phyloP scores from a whole-genome alignment of 495 filamentous ascomycete species.

The Trichocladium uniseriatum region DNA sequence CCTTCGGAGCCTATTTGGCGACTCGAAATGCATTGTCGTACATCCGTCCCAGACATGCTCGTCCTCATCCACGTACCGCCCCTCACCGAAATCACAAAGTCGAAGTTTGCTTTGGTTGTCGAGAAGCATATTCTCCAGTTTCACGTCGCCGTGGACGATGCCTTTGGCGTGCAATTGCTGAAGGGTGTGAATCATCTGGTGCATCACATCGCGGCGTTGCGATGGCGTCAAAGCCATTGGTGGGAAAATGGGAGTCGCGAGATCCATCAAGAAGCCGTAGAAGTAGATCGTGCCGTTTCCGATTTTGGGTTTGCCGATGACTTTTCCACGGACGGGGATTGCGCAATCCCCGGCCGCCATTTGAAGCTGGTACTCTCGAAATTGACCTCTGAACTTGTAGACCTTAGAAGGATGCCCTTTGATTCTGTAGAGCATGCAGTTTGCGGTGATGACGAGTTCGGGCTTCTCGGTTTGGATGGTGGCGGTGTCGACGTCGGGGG shows the following conservation, averaged over 20 bases:
- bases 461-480: not conserved
- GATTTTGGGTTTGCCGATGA: not conserved
- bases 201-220: constrained; percentile 1
- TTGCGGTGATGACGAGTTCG: not conserved
- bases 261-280: constrained; percentile 3
- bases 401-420: not conserved
- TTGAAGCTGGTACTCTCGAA: constrained; percentile 5
- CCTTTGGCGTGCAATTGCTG: not conserved
- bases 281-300: not conserved
- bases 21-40: constrained; percentile 2
- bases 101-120: not conserved
- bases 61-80: constrained; percentile 4
- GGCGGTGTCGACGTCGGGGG: not conserved
- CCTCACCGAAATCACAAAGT: constrained; percentile 1
- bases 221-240: not conserved
- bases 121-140: constrained; percentile 5
- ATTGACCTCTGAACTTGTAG: not conserved
- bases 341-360: constrained; percentile 3
- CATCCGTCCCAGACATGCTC: not conserved
- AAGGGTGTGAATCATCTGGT: constrained; percentile 4
- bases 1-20: constrained; percentile 5
- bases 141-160: constrained; percentile 3
- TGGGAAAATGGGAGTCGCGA: not conserved
- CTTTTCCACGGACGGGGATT: constrained; percentile 1
- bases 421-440: not conserved